Evolutionary conservation across 1,284 basidiomycete genomes (phyloP), one percentile per base, ranked within the genome.

Genomic region (Marasmius tenuissimus): DNA sequence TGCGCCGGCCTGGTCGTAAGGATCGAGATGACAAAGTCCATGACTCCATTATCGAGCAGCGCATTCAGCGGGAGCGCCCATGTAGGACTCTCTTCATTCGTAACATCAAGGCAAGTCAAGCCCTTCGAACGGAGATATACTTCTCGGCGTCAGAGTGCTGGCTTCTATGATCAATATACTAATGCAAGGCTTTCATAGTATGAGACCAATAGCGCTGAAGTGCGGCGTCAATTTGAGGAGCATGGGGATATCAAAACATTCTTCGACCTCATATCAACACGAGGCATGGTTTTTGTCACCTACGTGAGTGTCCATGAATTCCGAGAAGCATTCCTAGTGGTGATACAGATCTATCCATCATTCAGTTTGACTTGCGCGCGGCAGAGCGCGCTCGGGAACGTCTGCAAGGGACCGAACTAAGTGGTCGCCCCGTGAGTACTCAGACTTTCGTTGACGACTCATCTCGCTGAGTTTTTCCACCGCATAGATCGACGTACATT

Each of bases 281-380:
- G 97, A 63, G 97, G 97, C 18, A 96, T 99, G 91, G 92, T 97
- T 5, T 99, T 99, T 76, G 91, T 98, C 59, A 98, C 96, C 58
- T 99, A 93, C 73, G 96, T 97, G 78, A 85, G 95, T 85, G 12
- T n/a, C 53, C 54, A 57, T 49, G 22, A 37, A 34, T 22, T 16
- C 34, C 27, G 27, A 12, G 39, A 51, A 18, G 38, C n/a, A 35
- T 58, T 39, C 61, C 16, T 58, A 40, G 54, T 61, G 37, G 48
- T 45, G 16, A 16, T 68, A 22, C 60, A 59, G 27, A 2, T 27
- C 27, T 27, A 27, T 27, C 27, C 27, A 27, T n/a, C 20, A 8
- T 47, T 47, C 69, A 97, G 95, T 98, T 81, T 73, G 97, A 98
- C 74, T 76, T 97, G 18, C 87, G 97, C 63, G 92, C 94, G 49